Evolutionary conservation across 805 yeast genomes (phyloP).

Genomic region (Danielia oregonensis): DNA sequence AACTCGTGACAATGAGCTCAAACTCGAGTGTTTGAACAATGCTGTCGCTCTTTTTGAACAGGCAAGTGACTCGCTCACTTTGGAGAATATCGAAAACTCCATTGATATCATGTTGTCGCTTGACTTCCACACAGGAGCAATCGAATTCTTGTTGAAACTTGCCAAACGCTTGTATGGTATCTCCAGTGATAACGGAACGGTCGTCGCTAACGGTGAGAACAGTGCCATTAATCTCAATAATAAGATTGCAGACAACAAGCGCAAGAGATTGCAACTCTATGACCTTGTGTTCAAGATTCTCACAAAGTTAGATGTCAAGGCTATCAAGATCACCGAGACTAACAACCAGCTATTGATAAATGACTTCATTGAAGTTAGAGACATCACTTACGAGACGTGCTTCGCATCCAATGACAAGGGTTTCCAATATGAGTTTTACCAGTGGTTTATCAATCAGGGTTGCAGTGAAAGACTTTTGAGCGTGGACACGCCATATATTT

Average conservation of each 20-base stretch:
- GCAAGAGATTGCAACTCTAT: slow-evolving; percentile 45
- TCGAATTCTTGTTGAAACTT: slow-evolving; percentile 73
- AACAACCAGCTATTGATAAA: slow-evolving; percentile 39
- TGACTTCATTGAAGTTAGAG: slow-evolving; percentile 58
- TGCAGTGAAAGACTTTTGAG: slow-evolving; percentile 73
- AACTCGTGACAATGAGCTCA: slow-evolving; percentile 63
- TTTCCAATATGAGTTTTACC: slow-evolving; percentile 91
- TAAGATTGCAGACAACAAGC: slow-evolving; percentile 14
- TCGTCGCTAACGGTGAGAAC: slow-evolving; percentile 7
- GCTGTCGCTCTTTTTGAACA: slow-evolving; percentile 75
- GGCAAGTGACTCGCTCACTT: slow-evolving; percentile 71
- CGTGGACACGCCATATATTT: slow-evolving; percentile 75
- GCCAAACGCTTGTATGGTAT: slow-evolving; percentile 56
- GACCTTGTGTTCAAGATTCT: slow-evolving; percentile 72
- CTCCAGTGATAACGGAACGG: slow-evolving; percentile 1
- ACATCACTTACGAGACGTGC: slow-evolving; percentile 69
- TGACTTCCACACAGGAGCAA: slow-evolving; percentile 80
- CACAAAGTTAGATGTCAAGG: slow-evolving; percentile 63
- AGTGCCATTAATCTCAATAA: slow-evolving; percentile 6
- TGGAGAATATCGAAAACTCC: slow-evolving; percentile 80
- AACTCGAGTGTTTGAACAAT: slow-evolving; percentile 61
- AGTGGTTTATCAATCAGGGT: slow-evolving; percentile 83
- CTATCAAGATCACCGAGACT: slow-evolving; percentile 41
- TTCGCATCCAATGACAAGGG: slow-evolving; percentile 71
- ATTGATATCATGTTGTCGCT: slow-evolving; percentile 72